These are phyloP conservation scores for Madurella mycetomatis DNA, from an alignment of 2,329 filamentous ascomycete species.

Conservation along the genomic window DNA sequence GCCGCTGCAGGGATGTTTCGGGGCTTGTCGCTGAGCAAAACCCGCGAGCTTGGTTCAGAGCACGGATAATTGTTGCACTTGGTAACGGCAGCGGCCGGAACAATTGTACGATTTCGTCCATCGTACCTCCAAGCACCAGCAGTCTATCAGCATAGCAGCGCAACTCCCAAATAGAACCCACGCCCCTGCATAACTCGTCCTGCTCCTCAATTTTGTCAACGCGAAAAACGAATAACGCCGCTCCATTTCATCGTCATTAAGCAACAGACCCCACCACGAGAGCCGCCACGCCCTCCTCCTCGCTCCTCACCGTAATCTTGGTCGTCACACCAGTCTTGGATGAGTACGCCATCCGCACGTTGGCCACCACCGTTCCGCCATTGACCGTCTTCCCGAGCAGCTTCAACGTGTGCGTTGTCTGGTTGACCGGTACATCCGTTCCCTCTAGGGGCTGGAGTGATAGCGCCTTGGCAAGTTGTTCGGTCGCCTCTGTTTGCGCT, in stretches of 20 bases:
- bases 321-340: constrained; percentile 91
- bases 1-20: too few species aligned
- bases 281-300: constrained; percentile 86
- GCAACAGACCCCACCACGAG: constrained; percentile 81
- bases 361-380: constrained; percentile 82
- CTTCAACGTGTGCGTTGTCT: constrained; percentile 90
- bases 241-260: constrained; percentile 41
- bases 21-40: too few species aligned
- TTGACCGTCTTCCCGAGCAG: constrained; percentile 91
- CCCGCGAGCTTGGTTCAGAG: too few species aligned
- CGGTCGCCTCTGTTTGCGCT: constrained; percentile 69
- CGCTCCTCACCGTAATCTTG: constrained; percentile 87
- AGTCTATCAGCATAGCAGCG: neutral
- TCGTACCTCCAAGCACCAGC: neutral
- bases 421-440: constrained; percentile 82
- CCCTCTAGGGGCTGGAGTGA: constrained; percentile 93
- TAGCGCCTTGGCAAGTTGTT: constrained; percentile 79
- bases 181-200: neutral
- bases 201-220: constrained; percentile 18
- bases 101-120: too few species aligned
- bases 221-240: constrained; percentile 8
- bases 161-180: neutral
- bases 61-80: too few species aligned
- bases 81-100: too few species aligned
- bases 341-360: constrained; percentile 89